phyloP scores from a whole-genome alignment of 345 rosid species.

The Abelmoschus esculentus region DNA sequence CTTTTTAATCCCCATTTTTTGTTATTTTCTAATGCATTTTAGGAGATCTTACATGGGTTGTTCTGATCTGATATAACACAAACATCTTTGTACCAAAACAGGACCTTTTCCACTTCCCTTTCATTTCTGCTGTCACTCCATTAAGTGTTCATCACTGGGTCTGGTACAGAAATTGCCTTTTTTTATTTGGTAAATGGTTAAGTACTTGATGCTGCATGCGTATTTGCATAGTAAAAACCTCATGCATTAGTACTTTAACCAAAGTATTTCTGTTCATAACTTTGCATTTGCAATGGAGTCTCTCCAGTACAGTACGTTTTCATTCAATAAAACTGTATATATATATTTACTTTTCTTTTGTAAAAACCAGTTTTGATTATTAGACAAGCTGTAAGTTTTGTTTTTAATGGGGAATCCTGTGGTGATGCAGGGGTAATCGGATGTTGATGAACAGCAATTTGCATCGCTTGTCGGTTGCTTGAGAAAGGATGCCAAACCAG shows the following conservation, averaged over 20 bases:
- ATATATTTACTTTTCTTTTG: not conserved
- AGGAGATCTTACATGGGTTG: not conserved
- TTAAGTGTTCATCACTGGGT: not conserved
- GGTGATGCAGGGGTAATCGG: conserved; percentile 26
- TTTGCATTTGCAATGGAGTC: not conserved
- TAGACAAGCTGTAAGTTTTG: not conserved
- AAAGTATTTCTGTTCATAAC: not conserved
- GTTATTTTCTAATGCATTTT: not conserved
- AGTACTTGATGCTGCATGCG: conserved; percentile 12
- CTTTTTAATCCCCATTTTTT: not conserved
- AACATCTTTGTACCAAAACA: not conserved
- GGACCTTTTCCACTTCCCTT: too few relatives aligned
- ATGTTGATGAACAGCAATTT: conserved; percentile 17
- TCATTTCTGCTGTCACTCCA: not conserved
- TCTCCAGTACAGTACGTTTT: not conserved
- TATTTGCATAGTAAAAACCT: not conserved
- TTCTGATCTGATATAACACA: not conserved
- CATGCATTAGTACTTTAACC: not conserved
- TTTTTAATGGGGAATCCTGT: conserved; percentile 12
- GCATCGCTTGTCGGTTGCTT: conserved; percentile 38
- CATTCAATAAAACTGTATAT: not conserved
- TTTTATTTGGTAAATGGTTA: not conserved
- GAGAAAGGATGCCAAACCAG: conserved; percentile 93
- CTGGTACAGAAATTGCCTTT: not conserved
- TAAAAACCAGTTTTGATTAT: not conserved